Evolutionary conservation across 1,284 basidiomycete species (phyloP).

Genomic region (Ustanciosporium gigantosporum): DNA sequence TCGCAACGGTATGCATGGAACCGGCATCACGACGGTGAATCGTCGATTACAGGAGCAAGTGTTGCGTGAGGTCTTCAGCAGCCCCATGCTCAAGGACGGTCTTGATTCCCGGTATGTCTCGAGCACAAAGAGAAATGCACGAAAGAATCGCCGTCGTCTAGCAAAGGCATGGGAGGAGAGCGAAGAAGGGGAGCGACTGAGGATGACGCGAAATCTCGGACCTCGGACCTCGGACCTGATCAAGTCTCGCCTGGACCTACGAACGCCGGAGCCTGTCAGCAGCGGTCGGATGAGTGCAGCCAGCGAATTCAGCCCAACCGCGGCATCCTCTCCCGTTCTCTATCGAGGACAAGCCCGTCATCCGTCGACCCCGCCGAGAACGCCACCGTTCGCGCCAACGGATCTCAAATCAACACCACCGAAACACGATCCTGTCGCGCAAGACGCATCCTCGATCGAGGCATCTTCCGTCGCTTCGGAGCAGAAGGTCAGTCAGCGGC

Average conservation of each 20-base stretch:
- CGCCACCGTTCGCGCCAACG: slow-evolving; percentile 20
- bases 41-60: slow-evolving; percentile 58
- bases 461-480: no score
- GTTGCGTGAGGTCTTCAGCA: slow-evolving; percentile 57
- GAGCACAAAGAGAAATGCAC: slow-evolving; percentile 35
- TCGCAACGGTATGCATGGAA: slow-evolving; percentile 42
- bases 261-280: slow-evolving; percentile 21
- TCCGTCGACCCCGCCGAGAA: slow-evolving; percentile 31
- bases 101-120: slow-evolving; percentile 27
- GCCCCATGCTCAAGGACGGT: slow-evolving; percentile 42
- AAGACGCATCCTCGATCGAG: no score
- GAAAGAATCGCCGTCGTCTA: slow-evolving; percentile 42
- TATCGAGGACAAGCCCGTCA: slow-evolving; percentile 27
- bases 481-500: slow-evolving; percentile 3
- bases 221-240: slow-evolving; percentile 5
- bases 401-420: no score
- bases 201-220: slow-evolving; percentile 22
- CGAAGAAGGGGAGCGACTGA: slow-evolving; percentile 42
- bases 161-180: slow-evolving; percentile 56
- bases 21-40: slow-evolving; percentile 58
- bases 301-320: slow-evolving; percentile 24
- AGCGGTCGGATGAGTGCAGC: slow-evolving; percentile 35
- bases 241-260: slow-evolving; percentile 2
- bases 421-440: no score
- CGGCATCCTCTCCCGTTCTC: slow-evolving; percentile 18